A percentile compares a stretch with the other conserved stretches of the same genome.
Evolutionary conservation across 345 rosid genomes (phyloP).

Genomic region (Corchorus capsularis): DNA sequence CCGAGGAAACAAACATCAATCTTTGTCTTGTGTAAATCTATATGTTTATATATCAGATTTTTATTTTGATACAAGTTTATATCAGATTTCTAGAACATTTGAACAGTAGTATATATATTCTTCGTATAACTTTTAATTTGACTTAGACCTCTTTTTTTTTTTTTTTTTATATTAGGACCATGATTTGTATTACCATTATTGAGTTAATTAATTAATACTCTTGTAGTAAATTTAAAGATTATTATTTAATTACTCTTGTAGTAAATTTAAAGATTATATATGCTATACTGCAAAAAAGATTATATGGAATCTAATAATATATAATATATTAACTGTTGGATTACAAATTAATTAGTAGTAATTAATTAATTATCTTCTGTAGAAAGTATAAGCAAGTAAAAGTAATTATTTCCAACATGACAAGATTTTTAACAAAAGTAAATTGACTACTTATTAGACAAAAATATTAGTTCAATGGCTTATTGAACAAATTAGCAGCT

Average conservation of each 20-base stretch:
- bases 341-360: not conserved
- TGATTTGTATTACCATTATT: too few species aligned
- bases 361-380: not conserved
- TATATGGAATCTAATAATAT: too few species aligned
- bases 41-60: not conserved
- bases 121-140: not conserved
- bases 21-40: not conserved
- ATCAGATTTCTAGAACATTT: not conserved
- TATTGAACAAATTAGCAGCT: not conserved
- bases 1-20: not conserved
- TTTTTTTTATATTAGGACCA: not conserved
- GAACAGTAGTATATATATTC: not conserved
- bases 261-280: too few species aligned
- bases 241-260: too few species aligned
- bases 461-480: not conserved
- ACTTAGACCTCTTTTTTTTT: too few species aligned
- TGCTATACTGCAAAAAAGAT: too few species aligned
- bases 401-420: not conserved
- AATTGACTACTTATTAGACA: not conserved
- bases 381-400: not conserved
- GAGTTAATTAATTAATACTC: too few species aligned
- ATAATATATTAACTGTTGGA: not conserved
- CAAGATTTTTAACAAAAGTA: not conserved
- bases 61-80: not conserved
- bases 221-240: too few species aligned